Evolutionary conservation across 306 rosid species (phyloP), one percentile per base, ranked within the genome.

Genomic region (Myrica gale): DNA sequence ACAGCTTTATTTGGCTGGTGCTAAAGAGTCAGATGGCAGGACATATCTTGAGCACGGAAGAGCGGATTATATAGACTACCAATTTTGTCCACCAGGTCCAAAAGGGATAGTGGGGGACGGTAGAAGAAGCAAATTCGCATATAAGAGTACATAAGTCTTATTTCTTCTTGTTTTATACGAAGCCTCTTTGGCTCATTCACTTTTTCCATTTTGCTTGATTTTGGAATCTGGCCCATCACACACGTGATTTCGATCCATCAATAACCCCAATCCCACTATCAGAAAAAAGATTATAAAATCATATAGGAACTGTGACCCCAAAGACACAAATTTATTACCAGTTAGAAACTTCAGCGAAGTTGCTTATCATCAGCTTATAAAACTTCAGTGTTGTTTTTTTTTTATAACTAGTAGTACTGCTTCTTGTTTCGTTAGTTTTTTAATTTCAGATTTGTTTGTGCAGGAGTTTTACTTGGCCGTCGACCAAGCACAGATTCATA

Each of bases 161-260:
- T n/a, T 74, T 78, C 78, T 84, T 47, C 71, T 71, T 84, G 92
- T 86, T 82, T 76, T 84, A 41, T 55, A 57, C 80, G 77, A 53
- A 82, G 78, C 58, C 81, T 75, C 69, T 67, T 87, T 87, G 89
- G 87, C 87, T 87, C 79, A 70, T 88, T 17, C 91, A 74, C 92
- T 84, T 88, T 76, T 65, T 2, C 37, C 52, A 79, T 73, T 83
- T 85, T 82, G 42, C 89, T 78, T 57, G 13, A 63, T 44, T 78
- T 73, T 20, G 42, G 92, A 88, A 87, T 90, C 86, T 78, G 72
- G 66, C 79, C 80, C 85, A 54, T n/a, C 52, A 56, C 1, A 54
- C 69, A n/a, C 65, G 77, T 32, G 26, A 13, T 44, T 87, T 43
- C 67, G 4, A 45, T 57, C 43, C 32, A 50, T 4, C 41, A 62